Base-by-base conservation (phyloP, 1,284 basidiomycete species). In the Kwoniella shivajii region DNA sequence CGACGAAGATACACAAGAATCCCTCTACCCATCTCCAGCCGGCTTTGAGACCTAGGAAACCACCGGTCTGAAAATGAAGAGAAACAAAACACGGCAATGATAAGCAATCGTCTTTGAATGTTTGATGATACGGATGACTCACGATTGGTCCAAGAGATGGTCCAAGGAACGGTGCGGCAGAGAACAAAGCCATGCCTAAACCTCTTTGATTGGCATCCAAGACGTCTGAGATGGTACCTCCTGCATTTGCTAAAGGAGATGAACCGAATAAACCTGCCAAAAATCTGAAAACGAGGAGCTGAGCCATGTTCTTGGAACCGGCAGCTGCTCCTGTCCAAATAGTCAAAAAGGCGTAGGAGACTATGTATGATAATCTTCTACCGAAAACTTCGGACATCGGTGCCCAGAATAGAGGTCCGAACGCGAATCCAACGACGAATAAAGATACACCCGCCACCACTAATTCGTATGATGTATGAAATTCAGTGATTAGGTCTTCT, bases 101-200 rank as follows among this genome's bases (percentile, higher is more conserved):
- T n/a, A n/a, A n/a, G n/a, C n/a, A n/a, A n/a, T n/a, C n/a, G n/a
- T n/a, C n/a, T n/a, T n/a, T n/a, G n/a, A n/a, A n/a, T n/a, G n/a
- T n/a, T n/a, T n/a, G n/a, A n/a, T n/a, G n/a, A n/a, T n/a, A n/a
- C n/a, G n/a, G n/a, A n/a, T n/a, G n/a, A n/a, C n/a, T n/a, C n/a
- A n/a, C n/a, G 54, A 72, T 63, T 45, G 70, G 70, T 20, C 68
- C 73, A 11, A 87, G 71, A 0, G 85, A 84, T 3, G 87, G 86
- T 6, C 87, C 87, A 2, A 85, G 68, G 71, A 88, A 88, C 0
- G 86, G 84, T 41, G 82, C 82, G 1, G 84, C 82, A 1, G 84
- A 82, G 67, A 88, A 87, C 29, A 88, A 59, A 38, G 83, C 83
- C 70, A 73, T 73, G 41, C 70, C 73, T 47, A 73, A 55, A 50